Conservation (phyloP, 305 asterid genomes). For the Lippia alba region DNA sequence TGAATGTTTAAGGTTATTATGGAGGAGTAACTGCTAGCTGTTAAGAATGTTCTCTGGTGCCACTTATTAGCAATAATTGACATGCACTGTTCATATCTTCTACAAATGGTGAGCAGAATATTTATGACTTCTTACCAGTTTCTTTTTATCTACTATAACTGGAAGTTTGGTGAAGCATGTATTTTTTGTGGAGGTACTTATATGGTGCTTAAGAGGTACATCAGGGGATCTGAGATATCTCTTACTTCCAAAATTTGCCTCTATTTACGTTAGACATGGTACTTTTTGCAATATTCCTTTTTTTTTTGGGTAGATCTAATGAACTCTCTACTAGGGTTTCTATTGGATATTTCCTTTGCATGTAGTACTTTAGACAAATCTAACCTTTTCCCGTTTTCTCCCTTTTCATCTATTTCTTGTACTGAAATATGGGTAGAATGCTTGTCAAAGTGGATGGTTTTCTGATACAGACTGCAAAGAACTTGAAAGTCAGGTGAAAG, state of each 20-base stretch:
- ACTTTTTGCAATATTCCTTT: conserved; percentile 16
- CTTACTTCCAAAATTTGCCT: conserved; percentile 7
- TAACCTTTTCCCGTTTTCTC: not conserved
- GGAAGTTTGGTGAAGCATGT: not conserved
- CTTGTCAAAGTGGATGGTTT: conserved; percentile 68
- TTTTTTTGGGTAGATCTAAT: not conserved
- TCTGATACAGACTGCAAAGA: conserved; percentile 57
- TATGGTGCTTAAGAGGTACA: not conserved
- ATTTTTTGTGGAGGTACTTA: conserved; percentile 1
- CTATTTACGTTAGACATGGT: not conserved
- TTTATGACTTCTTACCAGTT: not conserved
- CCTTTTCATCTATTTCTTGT: not conserved
- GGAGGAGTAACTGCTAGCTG: not conserved
- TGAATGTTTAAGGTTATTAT: not conserved
- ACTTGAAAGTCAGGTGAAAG: conserved; percentile 45
- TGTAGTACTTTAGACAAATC: not conserved
- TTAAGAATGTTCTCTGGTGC: not conserved
- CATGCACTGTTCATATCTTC: not conserved
- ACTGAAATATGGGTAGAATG: conserved; percentile 51
- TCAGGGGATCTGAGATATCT: not conserved
- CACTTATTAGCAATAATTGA: conserved; percentile 6
- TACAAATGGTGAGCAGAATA: not conserved
- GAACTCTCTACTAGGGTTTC: too few relatives aligned
- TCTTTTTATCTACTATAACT: conserved; percentile 5
- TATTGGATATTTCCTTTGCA: not conserved